Base-by-base conservation (phyloP, 2,329 filamentous ascomycete genomes). In the Phialophora verrucosa region DNA sequence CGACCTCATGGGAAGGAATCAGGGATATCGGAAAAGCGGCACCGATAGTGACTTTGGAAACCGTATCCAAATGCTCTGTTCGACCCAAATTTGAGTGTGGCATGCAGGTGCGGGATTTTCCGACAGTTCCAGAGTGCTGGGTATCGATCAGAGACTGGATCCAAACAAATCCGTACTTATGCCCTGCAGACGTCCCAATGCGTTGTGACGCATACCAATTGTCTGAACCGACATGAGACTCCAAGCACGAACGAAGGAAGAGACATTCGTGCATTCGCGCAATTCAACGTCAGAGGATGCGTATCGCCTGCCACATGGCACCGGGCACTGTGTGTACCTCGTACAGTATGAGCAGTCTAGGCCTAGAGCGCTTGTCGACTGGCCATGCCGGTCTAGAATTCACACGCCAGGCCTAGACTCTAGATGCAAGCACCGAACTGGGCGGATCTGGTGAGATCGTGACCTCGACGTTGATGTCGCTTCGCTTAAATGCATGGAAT, bases 401-500 rank as follows among this genome's bases (percentile, higher is more conserved):
- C 25, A 5, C 14, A 12, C 25, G 53, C 27, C 25, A 35, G 53
- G 53, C 29, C 53, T 55, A 55, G 53, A n/a, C 23, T 29, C 20
- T 12, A 8, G 7, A 55, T 20, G n/a, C 17, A 20, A 55, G 23
- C 49, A 51, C 7, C 38, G 17, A 44, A 51, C 49, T 29, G 27
- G 25, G 53, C 53, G 29, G 25, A 55, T 55, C 53, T 55, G 17
- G 25, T 12, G 5, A 35, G 49, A 55, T 31, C 29, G 27, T 12
- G n/a, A 35, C 17, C 29, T 55, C 27, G 53, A 27, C 29, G 53
- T 31, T 12, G 53, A 23, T 23, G 53, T 32, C n/a, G 27, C 53
- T 31, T 55, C 53, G 53, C 53, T 55, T 35, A 55, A 35, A 55
- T 11, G 29, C 53, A 55, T 35, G 25, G 12, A 55, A 35, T 55